Percentiles rank a stretch among this genome's conserved stretches.
Conservation (phyloP, 176 grass and related monocot genomes). For the Lolium multiflorum region DNA sequence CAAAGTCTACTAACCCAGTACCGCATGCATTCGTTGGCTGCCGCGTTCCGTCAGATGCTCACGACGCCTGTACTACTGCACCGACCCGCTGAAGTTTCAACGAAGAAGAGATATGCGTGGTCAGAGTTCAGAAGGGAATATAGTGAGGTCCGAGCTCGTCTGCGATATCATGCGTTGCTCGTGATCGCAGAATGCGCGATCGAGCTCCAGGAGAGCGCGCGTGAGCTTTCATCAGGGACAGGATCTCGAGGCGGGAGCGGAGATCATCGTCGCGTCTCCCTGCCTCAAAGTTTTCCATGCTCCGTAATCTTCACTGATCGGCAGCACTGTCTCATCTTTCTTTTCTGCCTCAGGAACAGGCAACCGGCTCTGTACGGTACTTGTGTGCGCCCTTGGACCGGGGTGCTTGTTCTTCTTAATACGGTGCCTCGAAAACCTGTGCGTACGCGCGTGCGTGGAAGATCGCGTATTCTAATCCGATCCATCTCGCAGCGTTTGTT, state of each 20-base stretch:
- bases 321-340: neutral
- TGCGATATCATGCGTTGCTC: neutral
- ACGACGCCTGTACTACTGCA: neutral
- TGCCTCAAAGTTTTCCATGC: neutral
- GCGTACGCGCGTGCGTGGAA: neutral
- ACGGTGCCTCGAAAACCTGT: neutral
- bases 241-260: neutral
- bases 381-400: slow-evolving; percentile 21
- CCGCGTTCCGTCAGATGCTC: neutral
- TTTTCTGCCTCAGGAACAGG: neutral
- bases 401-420: slow-evolving; percentile 21
- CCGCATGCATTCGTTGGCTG: neutral
- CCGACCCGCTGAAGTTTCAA: neutral
- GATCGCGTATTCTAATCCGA: slow-evolving; percentile 4
- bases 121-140: neutral
- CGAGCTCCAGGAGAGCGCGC: neutral
- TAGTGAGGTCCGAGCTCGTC: neutral
- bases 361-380: slow-evolving; percentile 15
- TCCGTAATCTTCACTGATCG: neutral
- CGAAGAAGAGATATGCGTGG: too few species aligned
- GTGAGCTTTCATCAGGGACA: neutral
- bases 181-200: neutral
- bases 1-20: slow-evolving; percentile 24
- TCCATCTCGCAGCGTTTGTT: neutral
- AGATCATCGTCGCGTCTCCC: neutral